Evolutionary conservation across 1,284 basidiomycete species (phyloP).

Genomic region (Apiotrichum sp.): DNA sequence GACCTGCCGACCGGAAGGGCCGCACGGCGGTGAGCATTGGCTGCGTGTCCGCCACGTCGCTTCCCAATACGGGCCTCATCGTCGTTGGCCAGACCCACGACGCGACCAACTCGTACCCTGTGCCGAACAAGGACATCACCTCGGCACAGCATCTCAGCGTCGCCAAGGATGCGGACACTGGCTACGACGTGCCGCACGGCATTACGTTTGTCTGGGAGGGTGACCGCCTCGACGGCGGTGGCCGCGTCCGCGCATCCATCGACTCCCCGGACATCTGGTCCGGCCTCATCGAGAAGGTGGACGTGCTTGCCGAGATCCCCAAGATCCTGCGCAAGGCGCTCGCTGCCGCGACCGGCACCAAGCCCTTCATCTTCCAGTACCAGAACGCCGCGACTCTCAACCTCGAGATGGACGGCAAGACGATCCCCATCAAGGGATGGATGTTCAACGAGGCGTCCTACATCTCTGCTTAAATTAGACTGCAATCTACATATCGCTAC

Average conservation of each 20-base stretch:
- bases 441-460: constrained; percentile 87
- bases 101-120: constrained; percentile 51
- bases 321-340: constrained; percentile 58
- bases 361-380: constrained; percentile 64
- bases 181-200: constrained; percentile 68
- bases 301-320: constrained; percentile 93
- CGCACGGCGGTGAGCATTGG: constrained; percentile 79
- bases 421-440: constrained; percentile 57
- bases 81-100: constrained; percentile 60
- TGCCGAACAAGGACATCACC: constrained; percentile 56
- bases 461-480: constrained; percentile 55
- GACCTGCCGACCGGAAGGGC: constrained; percentile 66
- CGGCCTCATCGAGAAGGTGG: constrained; percentile 91
- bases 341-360: constrained; percentile 49
- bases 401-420: constrained; percentile 54
- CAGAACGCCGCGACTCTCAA: constrained; percentile 65
- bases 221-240: constrained; percentile 52
- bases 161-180: constrained; percentile 63
- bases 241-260: constrained; percentile 54
- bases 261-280: constrained; percentile 54
- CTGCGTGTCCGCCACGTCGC: constrained; percentile 38
- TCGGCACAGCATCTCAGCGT: constrained; percentile 62
- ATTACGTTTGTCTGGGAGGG: constrained; percentile 76
- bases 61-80: constrained; percentile 20
- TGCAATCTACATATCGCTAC: neutral